A percentile compares a stretch with the other conserved stretches of the same genome.
Conservation (phyloP, 495 filamentous ascomycete species). For the Xylaria cubensis region DNA sequence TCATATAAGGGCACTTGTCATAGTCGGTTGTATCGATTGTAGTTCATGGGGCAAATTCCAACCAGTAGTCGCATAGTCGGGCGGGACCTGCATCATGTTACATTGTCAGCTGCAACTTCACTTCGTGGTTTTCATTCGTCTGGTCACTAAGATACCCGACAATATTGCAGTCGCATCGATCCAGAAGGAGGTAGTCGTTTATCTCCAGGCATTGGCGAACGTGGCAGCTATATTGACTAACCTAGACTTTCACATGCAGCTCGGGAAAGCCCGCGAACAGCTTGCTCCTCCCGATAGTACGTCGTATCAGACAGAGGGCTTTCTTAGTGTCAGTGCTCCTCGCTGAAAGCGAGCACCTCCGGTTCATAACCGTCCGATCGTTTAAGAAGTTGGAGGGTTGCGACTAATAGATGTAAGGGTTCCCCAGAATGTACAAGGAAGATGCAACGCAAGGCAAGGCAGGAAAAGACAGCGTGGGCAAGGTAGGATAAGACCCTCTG, state of each 20-base stretch:
- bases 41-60: constrained; percentile 13
- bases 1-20: constrained; percentile 19
- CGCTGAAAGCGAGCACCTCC: background rate
- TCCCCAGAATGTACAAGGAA: constrained; percentile 15
- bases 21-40: constrained; percentile 17
- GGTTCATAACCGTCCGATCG: background rate
- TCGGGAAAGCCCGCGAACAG: constrained; percentile 5
- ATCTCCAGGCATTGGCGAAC: background rate
- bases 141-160: constrained; percentile 7
- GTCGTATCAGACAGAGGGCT: background rate
- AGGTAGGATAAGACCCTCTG: background rate
- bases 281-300: background rate
- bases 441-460: constrained; percentile 1
- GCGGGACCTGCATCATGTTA: constrained; percentile 26
- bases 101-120: constrained; percentile 30
- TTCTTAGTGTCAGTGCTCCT: background rate
- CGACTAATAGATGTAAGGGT: constrained; percentile 1
- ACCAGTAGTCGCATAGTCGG: constrained; percentile 10
- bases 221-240: constrained; percentile 11
- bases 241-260: constrained; percentile 8
- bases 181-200: constrained; percentile 9
- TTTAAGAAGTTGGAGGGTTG: background rate
- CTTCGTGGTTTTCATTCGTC: background rate
- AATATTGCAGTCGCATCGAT: constrained; percentile 18
- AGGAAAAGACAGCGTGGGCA: constrained; percentile 1